phyloP scores from a whole-genome alignment of 2,329 filamentous ascomycete genomes.

The Paecilomyces niveus region DNA sequence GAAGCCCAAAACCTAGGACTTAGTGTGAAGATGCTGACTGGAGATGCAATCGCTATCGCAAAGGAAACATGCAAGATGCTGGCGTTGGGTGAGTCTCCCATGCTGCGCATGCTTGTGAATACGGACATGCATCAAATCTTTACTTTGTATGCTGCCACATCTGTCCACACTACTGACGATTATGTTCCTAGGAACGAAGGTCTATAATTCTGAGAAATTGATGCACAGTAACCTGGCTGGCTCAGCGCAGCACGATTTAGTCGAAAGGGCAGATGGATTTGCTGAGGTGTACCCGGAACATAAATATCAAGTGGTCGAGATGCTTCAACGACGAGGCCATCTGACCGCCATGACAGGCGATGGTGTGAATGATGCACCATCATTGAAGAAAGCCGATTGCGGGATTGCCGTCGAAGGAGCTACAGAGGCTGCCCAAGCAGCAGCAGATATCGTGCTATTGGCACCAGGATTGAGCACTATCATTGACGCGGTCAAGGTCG shows the following conservation, averaged over 20 bases:
- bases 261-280: slow-evolving; percentile 62
- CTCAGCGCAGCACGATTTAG: slow-evolving; percentile 63
- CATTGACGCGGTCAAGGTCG: slow-evolving; percentile 61
- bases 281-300: slow-evolving; percentile 64
- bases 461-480: slow-evolving; percentile 63
- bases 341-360: slow-evolving; percentile 65
- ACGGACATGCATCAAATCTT: too few relatives aligned
- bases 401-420: slow-evolving; percentile 63
- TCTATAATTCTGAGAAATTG: slow-evolving; percentile 67
- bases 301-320: slow-evolving; percentile 65
- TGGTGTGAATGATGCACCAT: slow-evolving; percentile 63
- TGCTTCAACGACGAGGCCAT: slow-evolving; percentile 61
- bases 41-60: slow-evolving; percentile 67
- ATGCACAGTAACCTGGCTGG: slow-evolving; percentile 64
- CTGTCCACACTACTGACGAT: too few relatives aligned
- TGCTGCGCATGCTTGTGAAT: background rate
- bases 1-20: slow-evolving; percentile 66
- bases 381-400: slow-evolving; percentile 62
- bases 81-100: slow-evolving; percentile 46
- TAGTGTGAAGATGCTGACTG: slow-evolving; percentile 68
- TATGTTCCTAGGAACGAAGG: slow-evolving; percentile 46
- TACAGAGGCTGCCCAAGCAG: slow-evolving; percentile 60
- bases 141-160: too few relatives aligned
- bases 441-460: slow-evolving; percentile 63
- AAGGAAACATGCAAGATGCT: slow-evolving; percentile 74